A percentile compares a stretch with the other conserved stretches of the same genome.
These are phyloP conservation scores for Phytophthora macrochlamydospora DNA, from an alignment of 352 stramenopile genomes.

Conservation along the genomic window DNA sequence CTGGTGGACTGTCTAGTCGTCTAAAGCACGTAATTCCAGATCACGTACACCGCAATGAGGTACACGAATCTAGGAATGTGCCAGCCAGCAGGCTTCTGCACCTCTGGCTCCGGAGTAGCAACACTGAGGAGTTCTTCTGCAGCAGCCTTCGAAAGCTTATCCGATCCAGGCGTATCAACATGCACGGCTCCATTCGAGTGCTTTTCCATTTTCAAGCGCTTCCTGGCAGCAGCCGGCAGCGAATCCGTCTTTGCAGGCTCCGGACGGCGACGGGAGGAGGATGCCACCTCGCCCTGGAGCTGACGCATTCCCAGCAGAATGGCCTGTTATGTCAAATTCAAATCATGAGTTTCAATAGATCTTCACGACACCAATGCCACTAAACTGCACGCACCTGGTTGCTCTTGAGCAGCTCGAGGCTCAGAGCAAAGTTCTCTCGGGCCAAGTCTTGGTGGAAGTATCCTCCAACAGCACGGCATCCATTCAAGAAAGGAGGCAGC, in stretches of 20 bases:
- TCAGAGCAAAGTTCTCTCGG: conserved; percentile 73
- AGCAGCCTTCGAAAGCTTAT: conserved; percentile 28
- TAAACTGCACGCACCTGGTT: conserved; percentile 54
- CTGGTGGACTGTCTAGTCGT: background rate
- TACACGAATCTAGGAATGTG: conserved; percentile 71
- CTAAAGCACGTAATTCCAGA: conserved; percentile 74
- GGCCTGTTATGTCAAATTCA: conserved; percentile 34
- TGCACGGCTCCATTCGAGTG: conserved; percentile 21
- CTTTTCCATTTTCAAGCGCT: conserved; percentile 76
- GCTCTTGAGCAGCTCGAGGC: conserved; percentile 80
- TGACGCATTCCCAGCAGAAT: conserved; percentile 82
- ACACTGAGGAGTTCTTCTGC: conserved; percentile 48
- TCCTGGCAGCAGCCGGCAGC: conserved; percentile 54
- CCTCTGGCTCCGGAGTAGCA: conserved; percentile 47
- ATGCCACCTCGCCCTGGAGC: conserved; percentile 80
- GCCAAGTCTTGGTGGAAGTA: conserved; percentile 87
- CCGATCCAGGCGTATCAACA: conserved; percentile 10
- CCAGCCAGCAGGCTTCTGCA: conserved; percentile 48
- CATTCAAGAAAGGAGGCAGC: conserved; percentile 97
- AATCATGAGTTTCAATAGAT: background rate
- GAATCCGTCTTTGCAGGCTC: conserved; percentile 56
- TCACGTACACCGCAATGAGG: conserved; percentile 70
- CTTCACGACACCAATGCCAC: background rate
- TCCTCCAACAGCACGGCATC: conserved; percentile 93
- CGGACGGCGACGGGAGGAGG: conserved; percentile 50